phyloP scores from a whole-genome alignment of 108 stramenopile genomes.

The Seminavis robusta region DNA sequence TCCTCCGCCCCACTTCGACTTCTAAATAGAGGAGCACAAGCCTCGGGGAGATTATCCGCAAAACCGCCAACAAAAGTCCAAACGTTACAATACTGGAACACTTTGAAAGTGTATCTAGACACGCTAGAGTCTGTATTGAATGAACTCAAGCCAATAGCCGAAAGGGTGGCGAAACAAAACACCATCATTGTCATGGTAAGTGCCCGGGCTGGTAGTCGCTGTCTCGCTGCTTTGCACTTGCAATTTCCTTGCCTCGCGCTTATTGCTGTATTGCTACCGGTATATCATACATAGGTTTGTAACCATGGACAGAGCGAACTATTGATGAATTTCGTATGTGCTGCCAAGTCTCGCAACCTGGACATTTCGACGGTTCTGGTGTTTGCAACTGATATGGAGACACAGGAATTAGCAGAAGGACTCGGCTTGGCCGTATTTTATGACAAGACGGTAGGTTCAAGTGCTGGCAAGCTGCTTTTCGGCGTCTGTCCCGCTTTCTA shows the following conservation, averaged over 20 bases:
- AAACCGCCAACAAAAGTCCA: slow-evolving; percentile 28
- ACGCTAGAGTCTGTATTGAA: slow-evolving; percentile 32
- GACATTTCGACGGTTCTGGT: slow-evolving; percentile 25
- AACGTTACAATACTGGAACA: slow-evolving; percentile 35
- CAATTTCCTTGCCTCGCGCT: too few relatives aligned
- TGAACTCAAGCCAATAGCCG: slow-evolving; percentile 33
- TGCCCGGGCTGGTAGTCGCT: too few relatives aligned
- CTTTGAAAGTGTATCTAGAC: slow-evolving; percentile 38
- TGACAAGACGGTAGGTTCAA: slow-evolving; percentile 35
- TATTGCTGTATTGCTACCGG: too few relatives aligned
- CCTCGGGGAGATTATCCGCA: slow-evolving; percentile 31
- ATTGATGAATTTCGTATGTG: slow-evolving; percentile 62
- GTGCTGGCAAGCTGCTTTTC: background rate
- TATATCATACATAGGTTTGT: too few relatives aligned
- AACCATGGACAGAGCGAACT: slow-evolving; percentile 65
- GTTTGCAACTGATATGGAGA: slow-evolving; percentile 31
- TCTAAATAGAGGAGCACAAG: slow-evolving; percentile 41
- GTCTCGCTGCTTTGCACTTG: too few relatives aligned
- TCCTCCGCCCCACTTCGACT: slow-evolving; percentile 30
- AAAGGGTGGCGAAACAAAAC: slow-evolving; percentile 38
- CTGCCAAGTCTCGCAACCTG: slow-evolving; percentile 13
- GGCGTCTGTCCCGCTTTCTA: background rate
- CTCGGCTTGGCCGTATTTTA: slow-evolving; percentile 20
- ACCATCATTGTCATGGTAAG: slow-evolving; percentile 53
- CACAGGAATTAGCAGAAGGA: slow-evolving; percentile 11